These are phyloP conservation scores for Nakazawaea pomicola DNA, from an alignment of 805 yeast species.

Conservation along the genomic window DNA sequence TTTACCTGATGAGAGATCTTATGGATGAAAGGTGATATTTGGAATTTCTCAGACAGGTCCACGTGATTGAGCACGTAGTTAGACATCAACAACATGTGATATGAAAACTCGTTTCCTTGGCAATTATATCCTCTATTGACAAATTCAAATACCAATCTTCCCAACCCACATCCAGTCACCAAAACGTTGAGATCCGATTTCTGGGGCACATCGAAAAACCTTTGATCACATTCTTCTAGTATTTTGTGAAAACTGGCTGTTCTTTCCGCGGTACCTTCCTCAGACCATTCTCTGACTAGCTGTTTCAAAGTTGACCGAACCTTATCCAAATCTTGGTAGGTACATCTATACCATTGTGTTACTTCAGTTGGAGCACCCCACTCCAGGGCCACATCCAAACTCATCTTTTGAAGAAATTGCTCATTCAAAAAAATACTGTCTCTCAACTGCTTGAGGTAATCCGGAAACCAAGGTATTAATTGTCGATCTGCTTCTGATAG, in stretches of 20 bases:
- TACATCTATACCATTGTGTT: slow-evolving; percentile 36
- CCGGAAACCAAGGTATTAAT: slow-evolving; percentile 46
- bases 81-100: slow-evolving; percentile 58
- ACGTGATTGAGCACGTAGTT: slow-evolving; percentile 48
- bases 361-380: slow-evolving; percentile 46
- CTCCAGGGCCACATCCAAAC: slow-evolving; percentile 34
- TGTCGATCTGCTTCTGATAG: slow-evolving; percentile 35
- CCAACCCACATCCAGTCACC: slow-evolving; percentile 65
- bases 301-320: slow-evolving; percentile 53
- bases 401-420: slow-evolving; percentile 37
- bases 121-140: slow-evolving; percentile 50
- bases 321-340: slow-evolving; percentile 45
- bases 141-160: slow-evolving; percentile 52
- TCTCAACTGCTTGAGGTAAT: slow-evolving; percentile 34
- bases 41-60: slow-evolving; percentile 30
- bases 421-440: slow-evolving; percentile 41
- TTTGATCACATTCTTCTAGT: slow-evolving; percentile 30
- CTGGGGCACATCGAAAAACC: no score
- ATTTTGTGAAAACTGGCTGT: slow-evolving; percentile 32
- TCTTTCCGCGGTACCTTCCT: slow-evolving; percentile 46
- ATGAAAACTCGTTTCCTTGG: slow-evolving; percentile 66
- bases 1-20: slow-evolving; percentile 39
- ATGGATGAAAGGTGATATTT: slow-evolving; percentile 53
- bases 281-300: slow-evolving; percentile 57
- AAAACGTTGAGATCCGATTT: slow-evolving; percentile 45